phyloP scores from a whole-genome alignment of 2,329 filamentous ascomycete genomes.

The Alternaria sp. region DNA sequence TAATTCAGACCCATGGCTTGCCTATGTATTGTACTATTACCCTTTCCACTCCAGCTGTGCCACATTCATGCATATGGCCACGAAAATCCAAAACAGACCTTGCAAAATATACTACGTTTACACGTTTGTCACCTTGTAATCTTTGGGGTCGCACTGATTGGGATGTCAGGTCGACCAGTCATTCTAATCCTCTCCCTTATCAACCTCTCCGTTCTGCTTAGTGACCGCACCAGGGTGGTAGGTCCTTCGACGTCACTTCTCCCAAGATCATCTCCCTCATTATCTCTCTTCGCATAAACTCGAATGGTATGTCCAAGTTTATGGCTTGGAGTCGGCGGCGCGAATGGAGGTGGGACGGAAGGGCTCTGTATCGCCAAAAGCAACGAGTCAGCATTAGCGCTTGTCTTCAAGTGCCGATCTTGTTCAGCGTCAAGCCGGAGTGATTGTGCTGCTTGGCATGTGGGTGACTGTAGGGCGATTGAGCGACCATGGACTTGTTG shows the following conservation, averaged over 20 bases:
- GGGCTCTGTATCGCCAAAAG: background rate
- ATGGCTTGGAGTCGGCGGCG: background rate
- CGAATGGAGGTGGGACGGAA: background rate
- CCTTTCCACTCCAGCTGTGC: background rate
- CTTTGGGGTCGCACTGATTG: background rate
- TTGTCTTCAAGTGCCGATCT: background rate
- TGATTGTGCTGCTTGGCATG: background rate
- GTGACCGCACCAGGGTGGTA: background rate
- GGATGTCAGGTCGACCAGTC: conserved; percentile 1
- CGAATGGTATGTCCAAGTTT: background rate
- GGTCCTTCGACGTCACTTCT: background rate
- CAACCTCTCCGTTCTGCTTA: background rate
- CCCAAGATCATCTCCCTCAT: background rate
- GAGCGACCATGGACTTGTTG: background rate
- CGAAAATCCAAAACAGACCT: background rate
- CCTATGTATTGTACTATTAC: background rate
- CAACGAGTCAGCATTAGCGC: background rate
- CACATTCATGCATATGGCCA: background rate
- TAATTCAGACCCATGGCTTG: background rate
- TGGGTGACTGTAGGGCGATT: conserved; percentile 1
- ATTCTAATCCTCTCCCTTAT: background rate
- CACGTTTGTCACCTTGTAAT: background rate
- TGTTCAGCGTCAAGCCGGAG: background rate
- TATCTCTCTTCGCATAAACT: background rate
- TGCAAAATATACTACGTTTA: background rate